Evolutionary conservation across 352 stramenopile species (phyloP).

Genomic region (Globisporangium sylvaticum): DNA sequence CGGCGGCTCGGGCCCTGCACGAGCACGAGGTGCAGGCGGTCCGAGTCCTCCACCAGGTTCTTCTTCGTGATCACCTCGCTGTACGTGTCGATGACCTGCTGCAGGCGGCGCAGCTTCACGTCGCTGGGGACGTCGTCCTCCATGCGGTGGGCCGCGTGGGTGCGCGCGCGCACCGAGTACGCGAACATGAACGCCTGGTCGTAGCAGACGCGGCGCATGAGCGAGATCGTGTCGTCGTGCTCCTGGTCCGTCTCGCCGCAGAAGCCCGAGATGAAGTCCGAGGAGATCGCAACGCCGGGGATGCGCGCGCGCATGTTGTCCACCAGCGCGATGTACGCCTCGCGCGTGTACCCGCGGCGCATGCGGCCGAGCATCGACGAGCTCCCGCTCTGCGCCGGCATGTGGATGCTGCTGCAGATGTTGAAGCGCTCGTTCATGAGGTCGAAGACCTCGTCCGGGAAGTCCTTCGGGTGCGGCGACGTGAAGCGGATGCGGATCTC

Average conservation of each 20-base stretch:
- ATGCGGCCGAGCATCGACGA: conserved; percentile 88
- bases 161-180: conserved; percentile 95
- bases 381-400: conserved; percentile 97
- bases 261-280: conserved; percentile 98
- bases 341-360: conserved; percentile 94
- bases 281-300: conserved; percentile 86
- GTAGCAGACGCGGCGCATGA: conserved; percentile 87
- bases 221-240: conserved; percentile 91
- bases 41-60: conserved; percentile 89
- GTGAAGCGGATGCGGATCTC: conserved; percentile 99
- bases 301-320: conserved; percentile 87
- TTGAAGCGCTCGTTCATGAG: conserved; percentile 90
- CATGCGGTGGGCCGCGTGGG: conserved; percentile 93
- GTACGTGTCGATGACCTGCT: conserved; percentile 96
- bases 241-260: conserved; percentile 98
- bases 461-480: conserved; percentile 99
- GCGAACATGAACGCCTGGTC: conserved; percentile 99
- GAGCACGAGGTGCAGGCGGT: conserved; percentile 93
- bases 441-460: conserved; percentile 91
- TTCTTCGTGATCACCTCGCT: conserved; percentile 88
- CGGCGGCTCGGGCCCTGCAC: conserved; percentile 92
- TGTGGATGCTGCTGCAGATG: conserved; percentile 97
- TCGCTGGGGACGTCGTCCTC: conserved; percentile 94
- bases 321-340: conserved; percentile 96
- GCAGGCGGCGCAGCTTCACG: conserved; percentile 93